phyloP scores from a whole-genome alignment of 1,284 basidiomycete species.

The Bjerkandera adusta region DNA sequence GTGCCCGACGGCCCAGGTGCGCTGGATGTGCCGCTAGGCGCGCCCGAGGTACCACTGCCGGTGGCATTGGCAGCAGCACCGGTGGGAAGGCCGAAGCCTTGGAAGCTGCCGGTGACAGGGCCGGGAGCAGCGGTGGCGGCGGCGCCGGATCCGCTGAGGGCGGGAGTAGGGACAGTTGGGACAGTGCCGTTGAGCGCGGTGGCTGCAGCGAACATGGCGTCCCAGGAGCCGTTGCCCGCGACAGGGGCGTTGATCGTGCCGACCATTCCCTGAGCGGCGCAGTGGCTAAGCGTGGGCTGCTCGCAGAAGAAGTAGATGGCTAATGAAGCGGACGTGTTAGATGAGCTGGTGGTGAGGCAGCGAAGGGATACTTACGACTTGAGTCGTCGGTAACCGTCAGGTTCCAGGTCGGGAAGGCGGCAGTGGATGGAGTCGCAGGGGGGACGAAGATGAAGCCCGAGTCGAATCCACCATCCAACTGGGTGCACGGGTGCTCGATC shows the following conservation, averaged over 20 bases:
- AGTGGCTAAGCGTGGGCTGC: constrained; percentile 43
- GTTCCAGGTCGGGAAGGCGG: constrained; percentile 38
- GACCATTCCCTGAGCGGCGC: constrained; percentile 40
- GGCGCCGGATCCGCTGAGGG: constrained; percentile 42
- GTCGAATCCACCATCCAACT: constrained; percentile 43
- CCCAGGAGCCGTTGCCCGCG: constrained; percentile 45
- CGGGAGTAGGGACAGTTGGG: constrained; percentile 32
- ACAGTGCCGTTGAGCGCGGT: constrained; percentile 23
- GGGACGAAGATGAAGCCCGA: constrained; percentile 40
- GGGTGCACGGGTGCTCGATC: constrained; percentile 44
- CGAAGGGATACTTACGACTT: constrained; percentile 32
- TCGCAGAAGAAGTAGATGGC: constrained; percentile 67
- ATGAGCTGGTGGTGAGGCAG: not conserved
- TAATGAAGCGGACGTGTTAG: constrained; percentile 18
- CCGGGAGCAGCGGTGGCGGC: constrained; percentile 42
- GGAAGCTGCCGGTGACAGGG: constrained; percentile 33
- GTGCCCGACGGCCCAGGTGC: not conserved
- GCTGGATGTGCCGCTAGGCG: constrained; percentile 17
- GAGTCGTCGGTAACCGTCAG: constrained; percentile 43
- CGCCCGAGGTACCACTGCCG: constrained; percentile 26
- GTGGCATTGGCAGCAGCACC: constrained; percentile 16
- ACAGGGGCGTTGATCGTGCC: constrained; percentile 54
- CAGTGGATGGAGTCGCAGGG: constrained; percentile 18
- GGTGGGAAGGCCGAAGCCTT: constrained; percentile 26
- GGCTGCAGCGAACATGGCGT: constrained; percentile 38